These are phyloP conservation scores for Pseudonitzschia pungens DNA, from an alignment of 108 stramenopile genomes.

Conservation along the genomic window DNA sequence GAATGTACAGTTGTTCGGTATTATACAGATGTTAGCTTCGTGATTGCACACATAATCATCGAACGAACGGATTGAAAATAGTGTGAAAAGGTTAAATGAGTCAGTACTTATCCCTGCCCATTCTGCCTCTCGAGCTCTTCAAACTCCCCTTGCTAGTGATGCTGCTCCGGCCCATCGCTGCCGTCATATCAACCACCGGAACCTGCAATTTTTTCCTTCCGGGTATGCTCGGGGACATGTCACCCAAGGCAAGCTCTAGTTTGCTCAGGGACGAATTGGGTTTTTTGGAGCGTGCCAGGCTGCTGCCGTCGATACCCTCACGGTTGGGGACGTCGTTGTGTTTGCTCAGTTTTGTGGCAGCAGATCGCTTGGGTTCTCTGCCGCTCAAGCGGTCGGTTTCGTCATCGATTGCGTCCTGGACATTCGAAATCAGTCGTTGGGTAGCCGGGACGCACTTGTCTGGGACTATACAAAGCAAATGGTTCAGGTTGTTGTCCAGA, in stretches of 20 bases:
- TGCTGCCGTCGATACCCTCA: neutral
- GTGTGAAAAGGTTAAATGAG: neutral
- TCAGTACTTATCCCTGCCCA: no score
- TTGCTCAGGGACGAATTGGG: neutral
- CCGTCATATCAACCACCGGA: neutral
- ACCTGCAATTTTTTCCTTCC: neutral
- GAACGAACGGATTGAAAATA: conserved; percentile 3
- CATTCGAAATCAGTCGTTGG: neutral
- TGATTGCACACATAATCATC: no score
- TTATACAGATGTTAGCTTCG: no score
- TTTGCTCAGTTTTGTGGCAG: neutral
- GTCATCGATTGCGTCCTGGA: neutral
- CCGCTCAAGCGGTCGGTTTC: neutral
- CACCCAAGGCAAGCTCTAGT: neutral
- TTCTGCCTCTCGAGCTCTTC: neutral
- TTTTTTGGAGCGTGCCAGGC: neutral
- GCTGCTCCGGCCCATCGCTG: neutral
- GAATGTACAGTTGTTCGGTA: no score
- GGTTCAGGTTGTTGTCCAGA: neutral
- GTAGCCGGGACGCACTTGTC: neutral
- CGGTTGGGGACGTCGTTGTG: neutral
- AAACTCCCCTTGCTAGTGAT: neutral
- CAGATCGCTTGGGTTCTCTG: neutral
- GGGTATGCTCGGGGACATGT: neutral
- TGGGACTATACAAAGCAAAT: neutral